These are phyloP conservation scores for Penicillium argentinense DNA, from an alignment of 495 filamentous ascomycete species.

Conservation along the genomic window DNA sequence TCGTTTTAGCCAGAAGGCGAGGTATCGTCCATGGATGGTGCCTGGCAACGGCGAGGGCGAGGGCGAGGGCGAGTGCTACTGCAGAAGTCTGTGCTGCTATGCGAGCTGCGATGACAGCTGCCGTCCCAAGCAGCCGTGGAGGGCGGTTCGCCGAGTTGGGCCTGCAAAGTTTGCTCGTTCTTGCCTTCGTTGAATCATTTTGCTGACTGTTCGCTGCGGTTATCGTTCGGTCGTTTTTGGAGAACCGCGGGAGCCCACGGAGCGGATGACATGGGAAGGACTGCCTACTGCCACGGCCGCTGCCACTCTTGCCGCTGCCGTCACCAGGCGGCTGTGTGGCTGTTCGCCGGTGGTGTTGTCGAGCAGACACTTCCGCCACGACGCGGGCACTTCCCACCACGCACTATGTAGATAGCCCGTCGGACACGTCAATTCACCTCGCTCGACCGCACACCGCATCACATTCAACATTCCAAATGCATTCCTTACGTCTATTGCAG, in stretches of 20 bases:
- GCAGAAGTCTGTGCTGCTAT: constrained; percentile 11
- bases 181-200: not conserved
- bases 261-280: constrained; percentile 14
- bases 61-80: no score
- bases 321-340: no score
- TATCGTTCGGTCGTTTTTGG: constrained; percentile 1
- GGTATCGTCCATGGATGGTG: not conserved
- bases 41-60: no score
- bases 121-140: not conserved
- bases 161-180: not conserved
- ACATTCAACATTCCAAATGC: no score
- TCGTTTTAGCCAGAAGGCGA: not conserved
- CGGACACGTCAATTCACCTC: constrained; percentile 16
- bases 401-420: constrained; percentile 3
- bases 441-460: no score
- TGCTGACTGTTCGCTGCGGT: not conserved
- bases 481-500: no score
- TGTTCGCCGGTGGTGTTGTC: not conserved
- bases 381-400: not conserved
- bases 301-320: not conserved
- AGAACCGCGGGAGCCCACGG: constrained; percentile 16
- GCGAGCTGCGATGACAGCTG: constrained; percentile 1
- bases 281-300: constrained; percentile 17
- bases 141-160: no score
- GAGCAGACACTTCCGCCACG: no score